These are phyloP conservation scores for Dioscorea alata DNA, from an alignment of 106 monocot species.

Conservation along the genomic window DNA sequence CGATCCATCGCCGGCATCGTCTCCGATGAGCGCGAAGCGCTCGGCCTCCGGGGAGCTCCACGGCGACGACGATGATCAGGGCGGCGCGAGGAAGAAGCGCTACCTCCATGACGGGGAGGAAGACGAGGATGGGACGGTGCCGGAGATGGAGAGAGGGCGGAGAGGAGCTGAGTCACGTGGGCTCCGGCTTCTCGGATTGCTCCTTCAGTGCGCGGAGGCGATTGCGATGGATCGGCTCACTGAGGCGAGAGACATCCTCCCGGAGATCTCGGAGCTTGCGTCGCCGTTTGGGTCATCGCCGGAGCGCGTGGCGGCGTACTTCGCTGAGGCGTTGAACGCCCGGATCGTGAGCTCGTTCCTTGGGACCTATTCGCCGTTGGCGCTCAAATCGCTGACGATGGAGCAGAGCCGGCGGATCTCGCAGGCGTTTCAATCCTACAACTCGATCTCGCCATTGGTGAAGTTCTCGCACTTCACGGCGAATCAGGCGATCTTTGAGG, in stretches of 20 bases:
- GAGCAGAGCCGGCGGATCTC: slow-evolving; percentile 19
- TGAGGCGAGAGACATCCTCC: slow-evolving; percentile 32
- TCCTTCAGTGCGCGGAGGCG: slow-evolving; percentile 57
- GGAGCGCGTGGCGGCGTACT: slow-evolving; percentile 68
- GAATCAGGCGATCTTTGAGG: slow-evolving; percentile 71
- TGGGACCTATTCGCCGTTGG: slow-evolving; percentile 14
- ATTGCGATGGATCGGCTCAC: slow-evolving; percentile 24
- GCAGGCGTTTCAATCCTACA: slow-evolving; percentile 52
- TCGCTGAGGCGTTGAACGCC: slow-evolving; percentile 51
- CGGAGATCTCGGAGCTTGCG: slow-evolving; percentile 37
- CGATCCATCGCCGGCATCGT: background rate
- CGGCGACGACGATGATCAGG: slow-evolving; percentile 2
- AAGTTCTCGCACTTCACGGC: slow-evolving; percentile 91
- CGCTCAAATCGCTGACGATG: slow-evolving; percentile 5
- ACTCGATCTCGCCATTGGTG: slow-evolving; percentile 47
- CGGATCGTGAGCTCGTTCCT: slow-evolving; percentile 17
- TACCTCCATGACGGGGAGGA: slow-evolving; percentile 1
- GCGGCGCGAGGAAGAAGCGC: background rate
- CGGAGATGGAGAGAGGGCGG: background rate
- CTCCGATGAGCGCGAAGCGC: slow-evolving; percentile 1
- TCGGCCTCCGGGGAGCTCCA: background rate
- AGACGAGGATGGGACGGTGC: background rate
- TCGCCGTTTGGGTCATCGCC: slow-evolving; percentile 61
- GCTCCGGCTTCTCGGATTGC: slow-evolving; percentile 47
- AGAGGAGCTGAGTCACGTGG: slow-evolving; percentile 30